These are phyloP conservation scores for Eurotiales sp. DNA, from an alignment of 2,329 filamentous ascomycete genomes.

Conservation along the genomic window DNA sequence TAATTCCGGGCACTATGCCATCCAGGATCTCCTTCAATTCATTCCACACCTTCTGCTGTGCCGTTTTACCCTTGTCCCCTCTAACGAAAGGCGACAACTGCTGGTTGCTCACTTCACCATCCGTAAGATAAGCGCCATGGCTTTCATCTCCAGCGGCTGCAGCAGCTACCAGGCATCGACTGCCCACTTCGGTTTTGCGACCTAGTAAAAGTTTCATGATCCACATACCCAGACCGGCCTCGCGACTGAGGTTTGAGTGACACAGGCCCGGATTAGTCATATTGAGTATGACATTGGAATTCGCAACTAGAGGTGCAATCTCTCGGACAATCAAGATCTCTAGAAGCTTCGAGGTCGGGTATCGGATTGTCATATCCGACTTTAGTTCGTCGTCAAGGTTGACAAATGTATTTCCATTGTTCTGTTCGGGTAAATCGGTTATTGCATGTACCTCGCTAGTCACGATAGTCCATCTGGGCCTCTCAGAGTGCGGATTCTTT, in stretches of 20 bases:
- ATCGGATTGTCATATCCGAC: neutral
- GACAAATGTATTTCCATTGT: conserved; percentile 29
- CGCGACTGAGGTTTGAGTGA: neutral
- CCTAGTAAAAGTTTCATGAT: conserved; percentile 34
- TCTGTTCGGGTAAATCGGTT: conserved; percentile 16
- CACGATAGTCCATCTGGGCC: neutral
- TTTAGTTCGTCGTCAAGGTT: conserved; percentile 27
- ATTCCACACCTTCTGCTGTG: conserved; percentile 2
- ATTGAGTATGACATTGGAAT: neutral
- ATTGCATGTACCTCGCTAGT: neutral
- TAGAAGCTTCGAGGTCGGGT: conserved; percentile 1
- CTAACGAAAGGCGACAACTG: conserved; percentile 25
- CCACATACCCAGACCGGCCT: neutral
- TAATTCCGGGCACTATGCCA: conserved; percentile 27
- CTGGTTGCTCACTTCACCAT: conserved; percentile 27
- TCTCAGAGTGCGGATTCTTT: neutral
- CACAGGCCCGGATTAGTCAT: conserved; percentile 8
- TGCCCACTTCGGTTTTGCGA: conserved; percentile 47
- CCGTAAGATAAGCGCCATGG: conserved; percentile 47
- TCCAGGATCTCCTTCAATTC: conserved; percentile 3
- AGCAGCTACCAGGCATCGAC: conserved; percentile 42
- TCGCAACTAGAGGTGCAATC: neutral
- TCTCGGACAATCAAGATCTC: conserved; percentile 1
- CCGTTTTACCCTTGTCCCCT: neutral
- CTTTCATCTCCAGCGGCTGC: conserved; percentile 37